Evolutionary conservation across 23 red algal genomes (phyloP).

Genomic region (Chondrus crispus): DNA sequence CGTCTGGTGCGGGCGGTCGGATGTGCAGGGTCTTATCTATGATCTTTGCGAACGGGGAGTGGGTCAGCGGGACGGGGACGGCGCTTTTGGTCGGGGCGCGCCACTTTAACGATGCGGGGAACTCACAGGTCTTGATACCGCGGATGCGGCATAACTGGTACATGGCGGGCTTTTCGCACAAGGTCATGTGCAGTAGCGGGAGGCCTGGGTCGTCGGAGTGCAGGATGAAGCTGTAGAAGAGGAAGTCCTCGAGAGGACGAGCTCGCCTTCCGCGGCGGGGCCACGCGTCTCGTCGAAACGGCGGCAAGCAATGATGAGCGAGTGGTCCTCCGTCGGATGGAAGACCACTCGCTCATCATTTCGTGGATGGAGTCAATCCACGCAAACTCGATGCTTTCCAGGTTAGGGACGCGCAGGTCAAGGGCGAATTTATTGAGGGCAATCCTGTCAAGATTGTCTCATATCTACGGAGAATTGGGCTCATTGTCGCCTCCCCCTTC

Average conservation of each 20-base stretch:
- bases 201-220: not conserved
- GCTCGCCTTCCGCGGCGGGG: not conserved
- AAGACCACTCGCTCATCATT: no score
- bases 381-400: conserved; percentile 61
- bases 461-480: no score
- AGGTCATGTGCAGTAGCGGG: conserved; percentile 29
- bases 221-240: conserved; percentile 29
- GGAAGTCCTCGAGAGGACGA: conserved; percentile 29
- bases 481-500: no score
- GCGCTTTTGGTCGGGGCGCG: not conserved
- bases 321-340: no score
- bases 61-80: not conserved
- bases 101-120: conserved; percentile 27
- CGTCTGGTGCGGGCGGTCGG: not conserved
- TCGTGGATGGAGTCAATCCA: no score
- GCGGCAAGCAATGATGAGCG: conserved; percentile 48
- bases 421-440: conserved; percentile 61
- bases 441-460: no score
- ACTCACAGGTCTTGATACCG: conserved; percentile 23
- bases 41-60: not conserved
- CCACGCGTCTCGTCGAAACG: not conserved
- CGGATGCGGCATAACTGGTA: conserved; percentile 50
- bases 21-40: not conserved
- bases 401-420: conserved; percentile 24
- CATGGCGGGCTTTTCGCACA: conserved; percentile 24